Percentiles rank a stretch among this genome's conserved stretches.
phyloP scores from a whole-genome alignment of 2,329 filamentous ascomycete species.

The Penicillium sp. region DNA sequence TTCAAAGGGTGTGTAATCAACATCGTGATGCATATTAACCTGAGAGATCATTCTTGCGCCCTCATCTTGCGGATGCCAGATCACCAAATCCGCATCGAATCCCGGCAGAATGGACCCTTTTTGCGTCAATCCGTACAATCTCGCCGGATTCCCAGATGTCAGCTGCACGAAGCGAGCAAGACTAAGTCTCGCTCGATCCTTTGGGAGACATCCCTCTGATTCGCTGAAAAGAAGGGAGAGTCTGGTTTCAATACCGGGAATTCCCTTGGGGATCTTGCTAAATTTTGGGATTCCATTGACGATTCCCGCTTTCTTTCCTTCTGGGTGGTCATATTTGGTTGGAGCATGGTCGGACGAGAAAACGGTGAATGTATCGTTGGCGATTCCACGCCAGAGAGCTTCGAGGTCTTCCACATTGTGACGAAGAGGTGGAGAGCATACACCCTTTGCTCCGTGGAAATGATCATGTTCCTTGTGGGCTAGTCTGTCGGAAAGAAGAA shows the following conservation, averaged over 20 bases:
- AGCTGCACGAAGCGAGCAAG: neutral
- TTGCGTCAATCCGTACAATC: neutral
- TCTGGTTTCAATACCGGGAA: constrained; percentile 1
- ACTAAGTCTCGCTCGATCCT: neutral
- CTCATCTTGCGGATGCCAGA: constrained; percentile 1
- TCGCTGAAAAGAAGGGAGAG: constrained; percentile 2
- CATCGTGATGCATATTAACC: neutral
- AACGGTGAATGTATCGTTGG: constrained; percentile 3
- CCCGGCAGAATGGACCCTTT: neutral
- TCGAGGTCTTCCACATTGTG: neutral
- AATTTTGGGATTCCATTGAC: neutral
- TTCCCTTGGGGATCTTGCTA: constrained; percentile 1
- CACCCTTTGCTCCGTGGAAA: constrained; percentile 3
- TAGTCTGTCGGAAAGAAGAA: neutral
- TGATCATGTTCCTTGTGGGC: neutral
- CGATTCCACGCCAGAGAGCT: neutral
- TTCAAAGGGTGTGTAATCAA: constrained; percentile 7
- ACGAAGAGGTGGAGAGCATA: constrained; percentile 4
- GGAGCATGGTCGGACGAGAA: constrained; percentile 4
- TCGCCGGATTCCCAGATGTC: constrained; percentile 1
- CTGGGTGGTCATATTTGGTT: neutral
- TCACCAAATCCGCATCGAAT: constrained; percentile 1
- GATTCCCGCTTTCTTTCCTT: constrained; percentile 1
- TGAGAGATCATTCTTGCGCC: neutral
- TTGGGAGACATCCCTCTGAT: neutral